Evolutionary conservation across 352 stramenopile genomes (phyloP), one percentile per base, ranked within the genome.

Genomic region (Pythium angustatum): DNA sequence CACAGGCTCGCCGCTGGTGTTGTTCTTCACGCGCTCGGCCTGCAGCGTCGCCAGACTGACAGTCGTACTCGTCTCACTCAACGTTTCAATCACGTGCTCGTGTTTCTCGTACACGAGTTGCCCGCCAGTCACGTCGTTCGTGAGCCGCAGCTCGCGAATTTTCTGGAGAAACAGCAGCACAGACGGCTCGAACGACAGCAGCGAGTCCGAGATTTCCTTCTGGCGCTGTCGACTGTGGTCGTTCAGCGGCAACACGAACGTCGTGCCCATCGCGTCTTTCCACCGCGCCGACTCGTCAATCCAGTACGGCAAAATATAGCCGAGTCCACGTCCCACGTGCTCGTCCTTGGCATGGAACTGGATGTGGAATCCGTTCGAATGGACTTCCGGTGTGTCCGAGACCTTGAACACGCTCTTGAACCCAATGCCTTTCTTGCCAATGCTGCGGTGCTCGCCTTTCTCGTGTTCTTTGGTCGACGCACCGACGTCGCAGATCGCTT

Each of bases 391-490:
- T 1, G 68, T 62, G 41, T 94, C 79, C 0, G 87, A 93, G 22
- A 96, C 81, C 61, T 93, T 92, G 71, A 96, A 96, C 4, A 96
- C 88, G n/a, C 85, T 95, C 69, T 96, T 96, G 59, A 96, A 96
- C 24, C 87, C 88, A 48, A 96, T 96, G 3, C 88, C 88, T 58
- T 96, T 96, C 61, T 93, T 93, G 30, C 88, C 87, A n/a, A 96
- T 96, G 64, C 86, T 94, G 2, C 72, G 17, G 66, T 66, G 47
- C 5, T 55, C 19, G 66, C 72, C 38, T 2, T 57, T 24, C 27
- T 71, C 58, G 1, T 71, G 30, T 26, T 75, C 68, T 53, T 96
- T 96, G 0, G 88, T 96, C 26, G 88, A 96, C 10, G 85, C 87
- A 15, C 88, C 88, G 17, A 96, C 87, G 43, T 95, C 85, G 55